Evolutionary conservation across 441 rosid genomes (phyloP), one percentile per base, ranked within the genome.

Genomic region (Lepidium campestre): DNA sequence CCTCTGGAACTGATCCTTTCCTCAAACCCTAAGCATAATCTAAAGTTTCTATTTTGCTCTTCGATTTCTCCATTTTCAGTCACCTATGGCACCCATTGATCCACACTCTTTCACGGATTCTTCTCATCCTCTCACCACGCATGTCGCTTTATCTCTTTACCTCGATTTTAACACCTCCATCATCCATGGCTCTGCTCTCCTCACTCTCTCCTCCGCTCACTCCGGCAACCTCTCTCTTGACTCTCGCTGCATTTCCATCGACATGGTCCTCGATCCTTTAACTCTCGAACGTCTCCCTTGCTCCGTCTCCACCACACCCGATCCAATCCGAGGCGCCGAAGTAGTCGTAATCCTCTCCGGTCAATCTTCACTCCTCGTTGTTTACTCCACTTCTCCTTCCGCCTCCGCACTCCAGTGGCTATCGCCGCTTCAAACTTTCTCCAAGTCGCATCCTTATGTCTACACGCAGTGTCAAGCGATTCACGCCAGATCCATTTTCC

Each of bases 331-430:
- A 17, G 98, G 97, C 60, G 59, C 62, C 46, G 80, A 48, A 22
- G 77, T 93, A 31, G 9, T 79, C 64, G 68, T 90, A 44, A 7
- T 74, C 6, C 93, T 90, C 32, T 59, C 83, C 11, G 60, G 62
- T 68, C 83, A 78, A 7, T 74, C 86, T 31, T 82, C 83, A 0
- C 2, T 90, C 37, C 77, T 85, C 14, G 7, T 90, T 41, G 37
- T 83, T 58, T 90, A 62, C 80, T 82, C 93, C 39, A 86, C 92
- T 36, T 79, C 96, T 6, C 81, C 89, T 0, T 67, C 83, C 6
- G 88, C 98, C 8, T 85, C 98, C 2, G 98, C 98, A 2, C 96
- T 93, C 63, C 94, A 93, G 13, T 93, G 98, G 98, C 88, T 93
- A 2, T 77, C 79, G 0, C 98, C 97, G 0, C 85, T 79, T 0